Evolutionary conservation across 2,329 filamentous ascomycete genomes (phyloP).

Genomic region (Aspergillus sp.): DNA sequence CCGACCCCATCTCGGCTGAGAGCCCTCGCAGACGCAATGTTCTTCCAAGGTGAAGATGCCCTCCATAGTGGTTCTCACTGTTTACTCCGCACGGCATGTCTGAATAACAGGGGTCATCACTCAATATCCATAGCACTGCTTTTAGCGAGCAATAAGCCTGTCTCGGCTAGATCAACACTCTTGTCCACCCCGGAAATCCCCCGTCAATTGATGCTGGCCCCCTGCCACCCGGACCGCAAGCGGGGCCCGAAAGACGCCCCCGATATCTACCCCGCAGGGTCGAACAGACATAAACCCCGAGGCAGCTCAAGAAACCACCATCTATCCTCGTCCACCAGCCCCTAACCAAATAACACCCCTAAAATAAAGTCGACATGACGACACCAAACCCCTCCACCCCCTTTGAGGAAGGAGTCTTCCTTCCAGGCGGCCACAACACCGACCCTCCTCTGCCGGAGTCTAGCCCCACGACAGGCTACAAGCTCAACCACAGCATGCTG

Average conservation of each 20-base stretch:
- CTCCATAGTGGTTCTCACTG: not conserved
- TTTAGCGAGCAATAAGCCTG: no score
- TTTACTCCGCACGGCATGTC: no score
- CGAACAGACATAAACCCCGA: no score
- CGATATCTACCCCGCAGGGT: not conserved
- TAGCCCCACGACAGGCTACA: slow-evolving; percentile 31
- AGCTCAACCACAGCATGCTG: slow-evolving; percentile 40
- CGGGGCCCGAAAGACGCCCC: not conserved
- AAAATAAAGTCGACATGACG: slow-evolving; percentile 3
- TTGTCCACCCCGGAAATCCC: not conserved
- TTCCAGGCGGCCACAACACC: slow-evolving; percentile 30
- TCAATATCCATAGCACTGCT: no score
- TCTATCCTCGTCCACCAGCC: not conserved
- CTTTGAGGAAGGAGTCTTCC: slow-evolving; percentile 28
- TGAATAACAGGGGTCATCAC: no score
- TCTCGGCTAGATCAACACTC: no score
- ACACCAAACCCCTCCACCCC: slow-evolving; percentile 8
- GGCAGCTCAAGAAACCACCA: no score
- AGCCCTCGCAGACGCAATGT: not conserved
- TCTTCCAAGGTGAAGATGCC: not conserved
- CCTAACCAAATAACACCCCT: not conserved
- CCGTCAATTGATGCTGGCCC: not conserved
- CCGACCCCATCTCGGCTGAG: not conserved
- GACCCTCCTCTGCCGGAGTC: slow-evolving; percentile 26
- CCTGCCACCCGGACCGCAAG: no score